A percentile compares a stretch with the other conserved stretches of the same genome.
Evolutionary conservation across 129 eudicot species (phyloP).

Genomic region (Flaveria trinervia): DNA sequence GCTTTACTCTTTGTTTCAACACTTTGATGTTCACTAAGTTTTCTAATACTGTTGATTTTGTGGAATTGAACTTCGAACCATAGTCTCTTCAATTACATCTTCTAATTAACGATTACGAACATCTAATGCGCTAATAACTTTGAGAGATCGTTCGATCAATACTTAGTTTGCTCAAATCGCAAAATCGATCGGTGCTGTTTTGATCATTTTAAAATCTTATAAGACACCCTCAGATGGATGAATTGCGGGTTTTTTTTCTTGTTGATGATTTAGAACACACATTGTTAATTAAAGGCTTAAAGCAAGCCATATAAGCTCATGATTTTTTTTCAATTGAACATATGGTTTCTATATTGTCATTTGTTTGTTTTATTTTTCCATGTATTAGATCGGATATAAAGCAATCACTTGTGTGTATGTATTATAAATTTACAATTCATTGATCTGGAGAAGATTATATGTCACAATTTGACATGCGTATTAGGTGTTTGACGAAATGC

Average conservation of each 20-base stretch:
- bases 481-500: background rate
- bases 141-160: background rate
- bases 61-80: too few relatives aligned
- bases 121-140: background rate
- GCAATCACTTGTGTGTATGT: background rate
- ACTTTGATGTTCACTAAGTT: background rate
- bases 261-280: too few relatives aligned
- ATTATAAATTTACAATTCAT: background rate
- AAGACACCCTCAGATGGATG: too few relatives aligned
- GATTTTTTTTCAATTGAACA: background rate
- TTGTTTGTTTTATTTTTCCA: background rate
- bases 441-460: background rate
- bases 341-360: background rate
- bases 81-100: background rate
- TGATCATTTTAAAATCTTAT: too few relatives aligned
- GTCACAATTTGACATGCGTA: background rate
- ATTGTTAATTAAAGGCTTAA: too few relatives aligned
- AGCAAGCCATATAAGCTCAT: too few relatives aligned
- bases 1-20: background rate
- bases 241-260: too few relatives aligned
- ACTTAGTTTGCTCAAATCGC: background rate
- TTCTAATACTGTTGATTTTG: background rate
- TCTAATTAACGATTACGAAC: background rate
- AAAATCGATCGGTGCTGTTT: background rate
- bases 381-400: background rate